These are phyloP conservation scores for Trifolium pratense DNA, from an alignment of 306 rosid species.

Conservation along the genomic window DNA sequence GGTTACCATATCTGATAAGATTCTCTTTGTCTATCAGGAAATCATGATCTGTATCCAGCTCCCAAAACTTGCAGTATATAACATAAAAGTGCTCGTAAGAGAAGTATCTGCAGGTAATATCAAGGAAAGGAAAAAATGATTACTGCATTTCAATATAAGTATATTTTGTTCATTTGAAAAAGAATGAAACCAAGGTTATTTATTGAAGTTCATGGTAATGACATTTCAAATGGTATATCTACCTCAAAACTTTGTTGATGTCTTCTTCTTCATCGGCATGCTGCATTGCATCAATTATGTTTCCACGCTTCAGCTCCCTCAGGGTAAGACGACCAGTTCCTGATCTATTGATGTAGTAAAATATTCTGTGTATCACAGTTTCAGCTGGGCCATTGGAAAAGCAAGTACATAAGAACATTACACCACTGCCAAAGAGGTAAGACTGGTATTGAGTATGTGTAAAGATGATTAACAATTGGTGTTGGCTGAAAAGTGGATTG, in stretches of 20 bases:
- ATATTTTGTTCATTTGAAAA: constrained; percentile 25
- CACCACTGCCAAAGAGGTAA: constrained; percentile 2
- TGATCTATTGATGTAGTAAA: constrained; percentile 92
- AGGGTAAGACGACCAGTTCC: constrained; percentile 89
- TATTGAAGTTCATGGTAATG: constrained; percentile 29
- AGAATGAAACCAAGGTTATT: constrained; percentile 24
- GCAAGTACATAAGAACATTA: constrained; percentile 41
- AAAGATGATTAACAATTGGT: constrained; percentile 20
- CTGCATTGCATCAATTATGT: constrained; percentile 96
- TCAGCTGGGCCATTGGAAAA: constrained; percentile 86
- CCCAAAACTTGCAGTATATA: constrained; percentile 99
- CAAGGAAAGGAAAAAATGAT: constrained; percentile 1
- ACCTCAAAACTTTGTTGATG: constrained; percentile 98
- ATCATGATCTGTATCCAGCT: constrained; percentile 98
- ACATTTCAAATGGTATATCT: constrained; percentile 34
- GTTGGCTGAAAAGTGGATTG: constrained; percentile 15
- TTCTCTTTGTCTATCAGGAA: constrained; percentile 97
- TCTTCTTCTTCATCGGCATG: constrained; percentile 99
- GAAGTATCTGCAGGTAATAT: constrained; percentile 69
- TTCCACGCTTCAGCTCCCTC: constrained; percentile 96
- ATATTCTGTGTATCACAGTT: constrained; percentile 97
- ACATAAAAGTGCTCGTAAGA: constrained; percentile 98
- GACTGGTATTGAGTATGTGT: constrained; percentile 5
- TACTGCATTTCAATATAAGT: constrained; percentile 21
- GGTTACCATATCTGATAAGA: constrained; percentile 97